Conservation (phyloP, 208 protist genomes). For the Naegleria lovaniensis region DNA sequence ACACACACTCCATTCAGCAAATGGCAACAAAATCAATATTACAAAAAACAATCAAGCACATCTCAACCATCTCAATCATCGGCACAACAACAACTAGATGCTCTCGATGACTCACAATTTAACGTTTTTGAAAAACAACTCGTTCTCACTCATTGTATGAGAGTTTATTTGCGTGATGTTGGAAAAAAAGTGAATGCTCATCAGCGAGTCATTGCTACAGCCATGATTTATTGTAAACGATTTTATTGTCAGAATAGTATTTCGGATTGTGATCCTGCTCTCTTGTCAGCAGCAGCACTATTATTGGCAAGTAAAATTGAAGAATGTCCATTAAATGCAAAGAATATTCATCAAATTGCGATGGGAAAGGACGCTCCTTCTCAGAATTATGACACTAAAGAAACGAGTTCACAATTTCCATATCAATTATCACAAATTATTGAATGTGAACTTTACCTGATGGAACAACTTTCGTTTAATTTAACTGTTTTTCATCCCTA, state of each 20-base stretch:
- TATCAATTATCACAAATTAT: conserved; percentile 27
- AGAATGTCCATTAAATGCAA: conserved; percentile 30
- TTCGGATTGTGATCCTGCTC: conserved; percentile 28
- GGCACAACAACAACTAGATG: not conserved
- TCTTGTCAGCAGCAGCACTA: conserved; percentile 30
- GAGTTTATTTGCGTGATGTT: conserved; percentile 14
- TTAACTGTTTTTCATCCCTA: conserved; percentile 46
- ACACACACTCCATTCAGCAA: no score
- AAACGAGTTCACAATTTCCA: conserved; percentile 14
- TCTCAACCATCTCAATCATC: not conserved
- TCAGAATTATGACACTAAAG: not conserved
- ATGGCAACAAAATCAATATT: not conserved
- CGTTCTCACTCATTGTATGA: not conserved
- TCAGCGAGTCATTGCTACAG: conserved; percentile 39
- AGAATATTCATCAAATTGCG: conserved; percentile 14
- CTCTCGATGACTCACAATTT: not conserved
- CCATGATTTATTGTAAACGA: conserved; percentile 42
- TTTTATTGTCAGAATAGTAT: conserved; percentile 39
- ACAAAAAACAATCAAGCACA: not conserved
- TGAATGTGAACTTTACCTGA: conserved; percentile 40
- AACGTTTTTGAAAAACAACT: not conserved
- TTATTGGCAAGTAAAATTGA: conserved; percentile 44
- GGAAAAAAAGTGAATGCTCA: conserved; percentile 30
- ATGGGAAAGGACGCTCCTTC: not conserved
- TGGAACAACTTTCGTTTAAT: conserved; percentile 43